A percentile compares a stretch with the other conserved stretches of the same genome.
These are phyloP conservation scores for Amyloporia xantha DNA, from an alignment of 768 basidiomycete genomes.

Conservation along the genomic window DNA sequence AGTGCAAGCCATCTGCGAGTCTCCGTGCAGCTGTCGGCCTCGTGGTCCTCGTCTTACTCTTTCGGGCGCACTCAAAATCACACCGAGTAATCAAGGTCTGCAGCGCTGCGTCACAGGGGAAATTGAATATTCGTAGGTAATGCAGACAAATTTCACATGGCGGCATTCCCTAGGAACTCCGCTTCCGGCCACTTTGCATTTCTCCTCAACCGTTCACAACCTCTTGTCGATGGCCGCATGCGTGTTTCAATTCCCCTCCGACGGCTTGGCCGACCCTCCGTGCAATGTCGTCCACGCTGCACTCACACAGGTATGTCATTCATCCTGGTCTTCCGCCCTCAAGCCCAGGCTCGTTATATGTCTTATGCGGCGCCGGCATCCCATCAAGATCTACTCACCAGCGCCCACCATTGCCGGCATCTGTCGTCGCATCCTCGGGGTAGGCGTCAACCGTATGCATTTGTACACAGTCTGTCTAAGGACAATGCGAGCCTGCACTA, in stretches of 20 bases:
- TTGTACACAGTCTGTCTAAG: background rate
- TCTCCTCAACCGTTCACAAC: background rate
- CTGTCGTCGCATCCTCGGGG: background rate
- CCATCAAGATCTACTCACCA: background rate
- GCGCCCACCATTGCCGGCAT: background rate
- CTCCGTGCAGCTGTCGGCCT: background rate
- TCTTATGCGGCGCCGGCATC: background rate
- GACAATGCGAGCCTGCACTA: background rate
- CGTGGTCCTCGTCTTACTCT: background rate
- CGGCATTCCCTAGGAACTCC: background rate
- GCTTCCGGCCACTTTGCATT: background rate
- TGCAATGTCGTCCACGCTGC: background rate
- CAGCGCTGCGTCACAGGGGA: background rate
- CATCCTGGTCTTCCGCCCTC: background rate
- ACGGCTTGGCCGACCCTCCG: background rate
- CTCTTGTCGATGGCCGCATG: background rate
- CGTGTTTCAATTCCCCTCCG: background rate
- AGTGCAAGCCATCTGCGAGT: background rate
- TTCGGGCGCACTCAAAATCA: background rate
- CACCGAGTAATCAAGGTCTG: background rate
- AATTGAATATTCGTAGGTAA: background rate
- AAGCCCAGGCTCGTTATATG: background rate
- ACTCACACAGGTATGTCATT: background rate
- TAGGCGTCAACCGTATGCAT: background rate
- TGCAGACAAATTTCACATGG: constrained; percentile 1